Base-by-base conservation (phyloP, 176 grass and related monocot genomes). In the Secale cereale region DNA sequence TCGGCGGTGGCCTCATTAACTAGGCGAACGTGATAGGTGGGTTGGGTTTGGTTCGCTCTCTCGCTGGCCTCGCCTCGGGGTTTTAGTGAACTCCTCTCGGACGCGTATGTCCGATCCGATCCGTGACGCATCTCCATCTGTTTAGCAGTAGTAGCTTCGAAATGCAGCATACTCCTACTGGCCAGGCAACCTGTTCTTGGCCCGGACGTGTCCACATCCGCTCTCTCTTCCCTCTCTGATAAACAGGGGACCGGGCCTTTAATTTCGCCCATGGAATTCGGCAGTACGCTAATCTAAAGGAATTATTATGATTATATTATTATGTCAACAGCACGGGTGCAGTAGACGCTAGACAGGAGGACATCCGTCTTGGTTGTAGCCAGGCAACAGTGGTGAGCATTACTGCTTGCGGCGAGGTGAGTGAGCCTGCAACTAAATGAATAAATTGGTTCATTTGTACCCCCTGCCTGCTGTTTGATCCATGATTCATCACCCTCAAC, bases 1-100 rank as follows among this genome's bases (percentile, higher is more conserved):
- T 82, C 27, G 79, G 74, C 84, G 84, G 32, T 62, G 73, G 78
- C 12, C 63, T 30, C 59, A 90, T 67, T 90, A 75, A 67, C 35
- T 78, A 31, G 33, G 16, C 12, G n/a, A 4, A 4, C 59, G 48
- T 52, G 30, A 59, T 12, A 63, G 32, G 28, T 15, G 57, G 39
- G 64, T 43, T 65, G 6, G 78, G 72, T 77, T 81, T 50, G 82
- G 70, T 89, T 7, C 16, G 48, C 43, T 46, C 22, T 69, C 10
- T 45, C 20, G 23, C 5, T 32, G 30, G 31, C 7, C 19, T 22
- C 1, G 29, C 10, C 48, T 19, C 16, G 23, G 59, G 33, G 59
- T 22, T 22, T 3, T 7, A 67, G 29, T 67, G 65, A 69, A 26
- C 33, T 41, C 33, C 14, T 2, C 30, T n/a, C 8, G 46, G 59